Base-by-base conservation (phyloP, 2,329 filamentous ascomycete species). In the Phaeoacremonium minimum region DNA sequence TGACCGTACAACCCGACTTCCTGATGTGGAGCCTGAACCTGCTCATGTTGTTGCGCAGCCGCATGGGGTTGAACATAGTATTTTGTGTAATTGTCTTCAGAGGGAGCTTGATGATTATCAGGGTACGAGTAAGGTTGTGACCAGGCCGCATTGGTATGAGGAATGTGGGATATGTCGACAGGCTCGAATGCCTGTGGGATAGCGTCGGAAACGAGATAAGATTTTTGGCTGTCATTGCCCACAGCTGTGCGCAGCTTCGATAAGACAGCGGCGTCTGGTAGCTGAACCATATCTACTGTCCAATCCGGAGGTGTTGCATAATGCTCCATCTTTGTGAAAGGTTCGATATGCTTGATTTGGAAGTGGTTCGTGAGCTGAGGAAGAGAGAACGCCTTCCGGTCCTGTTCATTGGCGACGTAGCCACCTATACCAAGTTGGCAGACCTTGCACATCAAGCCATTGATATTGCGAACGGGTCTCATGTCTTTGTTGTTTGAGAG, bases 281-380 rank as follows among this genome's bases (percentile, higher is more conserved):
- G 44, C 34, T 60, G 46, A 7, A 75, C 52, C 70, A 75, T 75
- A 28, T 71, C 60, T 6, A 54, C 48, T 15, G 58, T 55, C 70
- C 71, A 75, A 43, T 73, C 61, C 22, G 61, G 40, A 12, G 49
- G 41, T 7, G 46, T 41, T 5, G 38, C 40, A n/a, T 45, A 35
- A 30, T 39, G 46, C 32, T 37, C 49, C 30, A 44, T 43, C 30
- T 29, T 31, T 38, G 43, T 44, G 22, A 49, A 46, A 11, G 51
- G 51, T 33, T 60, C 51, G 15, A 62, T 36, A 43, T 73, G 71
- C 15, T 52, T 53, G 32, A 50, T 49, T 28, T 78, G 72, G 38
- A 80, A 78, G 45, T 81, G 73, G 38, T 71, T 74, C 42, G 75
- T 72, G 38, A 86, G 70, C 35, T 74, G 70, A 18, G 77, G 69